A percentile compares a stretch with the other conserved stretches of the same genome.
Evolutionary conservation across 768 basidiomycete species (phyloP).

Genomic region (Hygrocybe punicea): DNA sequence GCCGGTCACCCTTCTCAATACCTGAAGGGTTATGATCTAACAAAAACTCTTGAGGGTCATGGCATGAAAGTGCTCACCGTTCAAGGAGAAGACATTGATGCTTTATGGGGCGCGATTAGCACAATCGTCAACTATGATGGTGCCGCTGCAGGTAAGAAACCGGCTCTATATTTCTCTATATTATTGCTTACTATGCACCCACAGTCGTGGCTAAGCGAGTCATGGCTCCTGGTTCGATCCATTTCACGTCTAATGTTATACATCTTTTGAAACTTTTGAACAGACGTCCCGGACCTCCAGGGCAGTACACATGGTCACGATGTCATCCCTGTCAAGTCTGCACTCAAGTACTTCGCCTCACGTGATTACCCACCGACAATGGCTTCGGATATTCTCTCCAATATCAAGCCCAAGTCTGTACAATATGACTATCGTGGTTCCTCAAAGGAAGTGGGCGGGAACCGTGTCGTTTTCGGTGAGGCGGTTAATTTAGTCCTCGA

Average conservation of each 20-base stretch:
- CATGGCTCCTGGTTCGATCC: conserved; percentile 51
- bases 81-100: conserved; percentile 76
- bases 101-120: conserved; percentile 66
- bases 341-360: conserved; percentile 65
- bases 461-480: conserved; percentile 81
- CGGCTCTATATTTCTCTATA: background rate
- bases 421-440: conserved; percentile 68
- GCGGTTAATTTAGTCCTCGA: conserved; percentile 79
- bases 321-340: conserved; percentile 78
- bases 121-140: conserved; percentile 59
- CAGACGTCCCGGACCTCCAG: conserved; percentile 65
- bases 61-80: conserved; percentile 73
- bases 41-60: conserved; percentile 74
- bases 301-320: conserved; percentile 81
- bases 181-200: background rate
- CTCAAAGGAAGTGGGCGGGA: conserved; percentile 72
- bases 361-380: conserved; percentile 53
- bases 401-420: conserved; percentile 56
- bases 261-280: background rate
- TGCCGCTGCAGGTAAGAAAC: conserved; percentile 69
- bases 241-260: background rate
- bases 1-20: conserved; percentile 89
- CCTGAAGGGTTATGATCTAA: conserved; percentile 70
- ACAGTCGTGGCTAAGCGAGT: conserved; percentile 65
- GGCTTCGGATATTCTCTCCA: conserved; percentile 52